Base-by-base conservation (phyloP, 768 basidiomycete genomes). In the Russula earlei region DNA sequence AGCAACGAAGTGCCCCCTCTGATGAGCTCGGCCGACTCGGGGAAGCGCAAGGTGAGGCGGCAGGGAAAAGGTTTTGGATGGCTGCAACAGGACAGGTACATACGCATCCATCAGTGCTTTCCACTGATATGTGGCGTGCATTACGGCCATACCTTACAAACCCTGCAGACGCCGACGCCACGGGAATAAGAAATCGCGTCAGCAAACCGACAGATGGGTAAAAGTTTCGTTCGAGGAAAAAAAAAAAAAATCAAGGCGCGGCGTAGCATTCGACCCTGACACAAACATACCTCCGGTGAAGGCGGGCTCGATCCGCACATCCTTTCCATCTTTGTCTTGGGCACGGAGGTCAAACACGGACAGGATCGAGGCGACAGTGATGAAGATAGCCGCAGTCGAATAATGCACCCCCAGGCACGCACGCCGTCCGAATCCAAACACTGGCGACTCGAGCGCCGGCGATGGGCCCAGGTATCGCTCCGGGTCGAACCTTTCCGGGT, bases 381-480 rank as follows among this genome's bases (percentile, higher is more conserved):
- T 58, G 51, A 58, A 60, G 17, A 60, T 60, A 4, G 59, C 40
- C 33, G 59, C 59, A 33, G 47, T 52, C 8, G 58, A 59, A 41
- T 50, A 60, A 11, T 55, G 54, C 22, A 55, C 53, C 14, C 60
- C 60, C 3, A 59, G 50, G 37, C 60, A 62, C 27, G 53, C 60
- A 41, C 60, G 60, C 0, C 60, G 58, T 0, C 60, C 60, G 15
- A 62, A 62, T 0, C 60, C 60, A 33, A 62, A 62, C 5, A 59
- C 60, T 22, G 52, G 52, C 8, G 58, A 59, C 24, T 62, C 60
- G 40, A 55, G 58, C 24, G 58, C 52, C 7, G 58, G 58, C 11
- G 49, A 12, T 3, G 48, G 33, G 34, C 53, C 53, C 3, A 53
- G n/a, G 49, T 60, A 59, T 25, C 58, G 50, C 22, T 54, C 53